phyloP scores from a whole-genome alignment of 2,329 filamentous ascomycete species.

The Colletotrichum magnum region DNA sequence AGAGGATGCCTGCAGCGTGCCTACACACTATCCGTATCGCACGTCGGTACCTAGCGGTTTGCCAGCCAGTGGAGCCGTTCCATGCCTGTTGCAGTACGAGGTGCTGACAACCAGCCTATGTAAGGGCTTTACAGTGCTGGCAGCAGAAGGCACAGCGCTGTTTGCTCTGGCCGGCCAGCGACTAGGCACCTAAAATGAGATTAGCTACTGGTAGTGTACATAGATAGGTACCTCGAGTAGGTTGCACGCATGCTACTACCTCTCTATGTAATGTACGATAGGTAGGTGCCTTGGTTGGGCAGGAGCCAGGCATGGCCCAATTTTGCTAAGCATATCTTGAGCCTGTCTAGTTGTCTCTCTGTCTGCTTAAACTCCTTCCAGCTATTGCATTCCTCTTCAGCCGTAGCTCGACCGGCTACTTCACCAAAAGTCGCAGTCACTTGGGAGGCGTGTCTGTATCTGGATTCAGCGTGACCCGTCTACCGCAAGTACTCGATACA shows the following conservation, averaged over 20 bases:
- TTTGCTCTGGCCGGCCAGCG: neutral
- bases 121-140: too few species aligned
- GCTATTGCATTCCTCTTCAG: conserved; percentile 12
- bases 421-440: neutral
- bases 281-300: neutral
- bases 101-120: too few species aligned
- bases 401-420: conserved; percentile 3
- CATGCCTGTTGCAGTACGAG: too few species aligned
- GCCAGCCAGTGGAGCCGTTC: neutral
- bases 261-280: neutral
- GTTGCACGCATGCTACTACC: neutral
- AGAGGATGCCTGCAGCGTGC: conserved; percentile 14
- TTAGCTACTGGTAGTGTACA: neutral
- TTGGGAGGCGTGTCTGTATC: conserved; percentile 22
- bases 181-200: neutral
- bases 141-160: neutral
- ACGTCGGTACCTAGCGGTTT: neutral
- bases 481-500: neutral
- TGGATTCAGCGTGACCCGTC: neutral
- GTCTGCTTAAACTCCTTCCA: neutral
- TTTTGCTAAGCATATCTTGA: neutral
- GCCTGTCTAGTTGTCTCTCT: neutral
- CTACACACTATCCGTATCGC: too few species aligned
- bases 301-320: neutral
- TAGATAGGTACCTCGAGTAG: neutral